Evolutionary conservation across 768 basidiomycete genomes (phyloP).

Genomic region (Mycena alexandri): DNA sequence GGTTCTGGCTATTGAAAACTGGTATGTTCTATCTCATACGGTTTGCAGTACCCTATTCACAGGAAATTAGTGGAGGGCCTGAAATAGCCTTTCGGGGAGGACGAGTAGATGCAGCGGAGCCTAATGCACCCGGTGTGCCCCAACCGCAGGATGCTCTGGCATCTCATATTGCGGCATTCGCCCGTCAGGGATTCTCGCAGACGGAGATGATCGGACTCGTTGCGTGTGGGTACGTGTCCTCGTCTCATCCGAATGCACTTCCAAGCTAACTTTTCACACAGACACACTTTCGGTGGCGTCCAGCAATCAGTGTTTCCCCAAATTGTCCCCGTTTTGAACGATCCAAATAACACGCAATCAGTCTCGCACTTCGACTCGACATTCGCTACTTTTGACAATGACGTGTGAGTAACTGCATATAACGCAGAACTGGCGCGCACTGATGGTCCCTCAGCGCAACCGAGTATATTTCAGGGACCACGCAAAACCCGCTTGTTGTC

Average conservation of each 20-base stretch:
- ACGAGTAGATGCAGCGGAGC: conserved; percentile 21
- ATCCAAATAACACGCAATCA: background rate
- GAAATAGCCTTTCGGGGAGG: conserved; percentile 31
- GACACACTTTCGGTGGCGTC: conserved; percentile 19
- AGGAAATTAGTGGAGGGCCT: conserved; percentile 9
- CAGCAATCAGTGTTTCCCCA: background rate
- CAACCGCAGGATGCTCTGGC: conserved; percentile 20
- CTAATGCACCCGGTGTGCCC: conserved; percentile 15
- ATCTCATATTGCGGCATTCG: conserved; percentile 15
- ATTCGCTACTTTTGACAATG: conserved; percentile 8
- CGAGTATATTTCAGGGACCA: conserved; percentile 52
- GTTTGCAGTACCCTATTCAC: background rate
- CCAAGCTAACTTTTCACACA: background rate
- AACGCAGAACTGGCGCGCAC: background rate
- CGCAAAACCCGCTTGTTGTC: conserved; percentile 51
- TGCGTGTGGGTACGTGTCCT: conserved; percentile 16
- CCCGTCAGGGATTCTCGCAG: conserved; percentile 21
- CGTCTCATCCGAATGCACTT: background rate
- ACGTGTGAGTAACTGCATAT: conserved; percentile 7
- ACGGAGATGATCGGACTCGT: background rate
- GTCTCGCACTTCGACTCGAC: conserved; percentile 17
- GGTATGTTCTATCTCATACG: background rate
- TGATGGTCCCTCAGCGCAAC: conserved; percentile 43
- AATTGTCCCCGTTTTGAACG: conserved; percentile 1
- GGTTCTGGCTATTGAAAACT: conserved; percentile 23